Evolutionary conservation across 306 rosid genomes (phyloP).

Genomic region (Potentilla sterilis): DNA sequence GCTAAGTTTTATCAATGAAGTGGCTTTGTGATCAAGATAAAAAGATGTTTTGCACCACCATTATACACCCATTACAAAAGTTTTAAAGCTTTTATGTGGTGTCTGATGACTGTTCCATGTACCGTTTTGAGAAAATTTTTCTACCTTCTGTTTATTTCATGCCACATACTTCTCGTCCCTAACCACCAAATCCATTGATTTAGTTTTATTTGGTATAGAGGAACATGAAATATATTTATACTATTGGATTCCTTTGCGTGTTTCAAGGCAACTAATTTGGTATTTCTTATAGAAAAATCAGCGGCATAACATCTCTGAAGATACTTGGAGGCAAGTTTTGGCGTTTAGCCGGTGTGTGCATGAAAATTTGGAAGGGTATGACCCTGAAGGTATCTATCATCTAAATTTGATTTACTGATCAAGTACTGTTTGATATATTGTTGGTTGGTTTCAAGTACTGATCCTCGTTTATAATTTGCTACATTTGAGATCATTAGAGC

Average conservation of each 20-base stretch:
- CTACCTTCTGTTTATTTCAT: not conserved
- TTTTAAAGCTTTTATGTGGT: not conserved
- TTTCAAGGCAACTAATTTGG: constrained; percentile 34
- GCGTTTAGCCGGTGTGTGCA: constrained; percentile 91
- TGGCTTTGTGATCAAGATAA: not conserved
- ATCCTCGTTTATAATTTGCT: not conserved
- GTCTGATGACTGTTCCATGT: not conserved
- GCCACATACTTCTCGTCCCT: not conserved
- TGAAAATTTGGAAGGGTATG: constrained; percentile 87
- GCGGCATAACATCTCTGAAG: constrained; percentile 92
- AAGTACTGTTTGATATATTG: not conserved
- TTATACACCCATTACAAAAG: not conserved
- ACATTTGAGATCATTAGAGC: not conserved
- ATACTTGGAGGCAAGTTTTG: constrained; percentile 94
- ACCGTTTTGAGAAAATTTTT: not conserved
- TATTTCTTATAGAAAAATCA: constrained; percentile 66
- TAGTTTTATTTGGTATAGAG: not conserved
- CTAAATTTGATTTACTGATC: not conserved
- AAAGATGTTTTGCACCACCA: not conserved
- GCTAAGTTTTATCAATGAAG: not conserved
- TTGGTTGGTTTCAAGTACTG: not conserved
- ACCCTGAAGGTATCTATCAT: constrained; percentile 76
- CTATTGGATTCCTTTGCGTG: not conserved
- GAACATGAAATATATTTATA: not conserved
- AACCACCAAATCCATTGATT: not conserved